Evolutionary conservation across 768 basidiomycete genomes (phyloP), one percentile per base, ranked within the genome.

Genomic region (Lentinula sp.): DNA sequence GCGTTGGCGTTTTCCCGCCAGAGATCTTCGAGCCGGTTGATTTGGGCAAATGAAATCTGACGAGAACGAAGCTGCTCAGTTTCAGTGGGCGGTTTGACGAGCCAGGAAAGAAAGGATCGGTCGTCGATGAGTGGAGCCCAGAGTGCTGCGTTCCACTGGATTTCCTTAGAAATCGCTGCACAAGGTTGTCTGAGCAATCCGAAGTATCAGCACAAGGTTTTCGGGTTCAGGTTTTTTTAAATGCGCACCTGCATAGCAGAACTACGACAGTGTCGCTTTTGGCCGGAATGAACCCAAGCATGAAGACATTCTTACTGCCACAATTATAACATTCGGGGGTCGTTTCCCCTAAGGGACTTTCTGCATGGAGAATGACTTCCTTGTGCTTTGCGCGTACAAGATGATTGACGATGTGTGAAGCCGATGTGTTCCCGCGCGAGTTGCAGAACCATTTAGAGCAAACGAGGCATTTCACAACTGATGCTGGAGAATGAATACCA

Each of bases 81-180:
- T 77, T 98, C 97, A 66, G 88, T 92, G 1, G 97, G 97, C 10
- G 95, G 91, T 70, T 98, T 98, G 68, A 98, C 96, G 56, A 99
- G 80, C 97, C 97, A 99, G 4, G 95, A 95, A n/a, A 99, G 81
- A 81, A 99, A 99, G 3, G 93, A 94, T 35, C 97, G 87, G 74
- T 99, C 97, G 67, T 99, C 97, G 64, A 99, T 99, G 64, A 99
- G 86, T 12, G 97, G 96, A 9, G 95, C 95, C 97, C 97, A 99
- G 45, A 98, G 86, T 0, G 93, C 82, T 4, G 95, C 91, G 68
- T 99, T 98, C 97, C 97, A 99, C 2, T 93, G 95, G 68, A 98
- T 98, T 71, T 99, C 97, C 71, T 95, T 95, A 16, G 93, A 93
- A 63, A 97, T 89, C 3, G 95, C 92, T 9, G 97, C 96, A 68